Base-by-base conservation (phyloP, 2,329 filamentous ascomycete genomes). In the Cytospora mali region DNA sequence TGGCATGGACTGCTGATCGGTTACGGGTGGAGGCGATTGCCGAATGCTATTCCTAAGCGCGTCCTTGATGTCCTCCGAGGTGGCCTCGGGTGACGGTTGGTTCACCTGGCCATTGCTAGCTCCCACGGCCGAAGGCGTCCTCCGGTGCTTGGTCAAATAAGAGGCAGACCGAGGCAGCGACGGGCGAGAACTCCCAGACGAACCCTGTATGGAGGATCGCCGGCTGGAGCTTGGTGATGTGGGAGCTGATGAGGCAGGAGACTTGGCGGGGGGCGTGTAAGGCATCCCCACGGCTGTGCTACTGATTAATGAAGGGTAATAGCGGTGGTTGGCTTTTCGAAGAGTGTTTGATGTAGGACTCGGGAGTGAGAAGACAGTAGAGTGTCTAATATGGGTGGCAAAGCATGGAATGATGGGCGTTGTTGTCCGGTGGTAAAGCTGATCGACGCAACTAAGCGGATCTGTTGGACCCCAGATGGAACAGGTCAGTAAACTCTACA, bases 1-100 rank as follows among this genome's bases (percentile, higher is more conserved):
- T 49, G 93, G 92, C 75, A 97, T 95, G 67, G 85, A 79, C 64
- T 86, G 75, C 28, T 80, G 84, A 77, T 92, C 87, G 66, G 88
- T 91, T 66, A 92, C 77, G 21, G 92, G 91, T n/a, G 91, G 89
- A 18, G 92, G 92, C 54, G 93, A 96, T 75, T 93, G 91, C 70
- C 91, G 87, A 66, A 96, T 79, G 76, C 87, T 91, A 74, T 80
- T 80, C 61, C 79, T 69, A 18, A 76, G 73, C 72, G 83, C 77
- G 56, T 75, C 72, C 71, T 80, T 79, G 48, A 83, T 71, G 66
- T 82, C 78, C 64, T 82, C 80, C 58, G 79, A 81, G 4, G 82
- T 83, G 49, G 79, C 77, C 64, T 79, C 77, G 25, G 81, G 81
- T 28, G 80, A 82, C 52, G 77, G 75, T 65, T 80, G 77, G 67